Conservation (phyloP, 495 filamentous ascomycete species). For the Sporormia fimetaria region DNA sequence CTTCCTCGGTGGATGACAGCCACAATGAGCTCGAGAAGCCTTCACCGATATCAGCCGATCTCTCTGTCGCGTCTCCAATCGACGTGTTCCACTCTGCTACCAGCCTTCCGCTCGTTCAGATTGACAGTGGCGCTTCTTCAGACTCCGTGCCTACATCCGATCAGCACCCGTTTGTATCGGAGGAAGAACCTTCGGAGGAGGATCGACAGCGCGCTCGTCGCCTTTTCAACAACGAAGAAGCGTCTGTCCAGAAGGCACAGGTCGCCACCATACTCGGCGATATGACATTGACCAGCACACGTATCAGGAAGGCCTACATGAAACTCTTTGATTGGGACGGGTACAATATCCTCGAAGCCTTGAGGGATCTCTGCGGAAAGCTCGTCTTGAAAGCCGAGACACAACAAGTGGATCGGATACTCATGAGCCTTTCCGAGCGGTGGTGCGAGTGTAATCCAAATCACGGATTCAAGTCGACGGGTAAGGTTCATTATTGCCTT, state of each 20-base stretch:
- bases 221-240: constrained; percentile 78
- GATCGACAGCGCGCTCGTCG: constrained; percentile 63
- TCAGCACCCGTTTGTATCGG: not conserved
- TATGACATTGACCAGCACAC: constrained; percentile 50
- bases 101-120: constrained; percentile 39
- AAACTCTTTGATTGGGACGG: constrained; percentile 77
- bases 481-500: constrained; percentile 40
- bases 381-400: constrained; percentile 86
- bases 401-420: constrained; percentile 89
- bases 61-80: constrained; percentile 30
- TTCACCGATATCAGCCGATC: constrained; percentile 30
- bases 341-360: constrained; percentile 64
- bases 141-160: constrained; percentile 21
- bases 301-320: constrained; percentile 76
- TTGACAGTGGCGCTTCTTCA: constrained; percentile 33
- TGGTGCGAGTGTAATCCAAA: constrained; percentile 94
- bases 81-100: constrained; percentile 39
- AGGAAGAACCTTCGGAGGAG: constrained; percentile 46
- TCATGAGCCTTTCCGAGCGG: constrained; percentile 73
- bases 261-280: constrained; percentile 88
- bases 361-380: constrained; percentile 69
- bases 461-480: constrained; percentile 83
- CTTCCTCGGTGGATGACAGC: too few species aligned
- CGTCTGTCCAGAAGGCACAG: constrained; percentile 60
- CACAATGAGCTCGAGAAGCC: constrained; percentile 16